Conservation (phyloP, 1,284 basidiomycete genomes). For the Puccinia polysora region DNA sequence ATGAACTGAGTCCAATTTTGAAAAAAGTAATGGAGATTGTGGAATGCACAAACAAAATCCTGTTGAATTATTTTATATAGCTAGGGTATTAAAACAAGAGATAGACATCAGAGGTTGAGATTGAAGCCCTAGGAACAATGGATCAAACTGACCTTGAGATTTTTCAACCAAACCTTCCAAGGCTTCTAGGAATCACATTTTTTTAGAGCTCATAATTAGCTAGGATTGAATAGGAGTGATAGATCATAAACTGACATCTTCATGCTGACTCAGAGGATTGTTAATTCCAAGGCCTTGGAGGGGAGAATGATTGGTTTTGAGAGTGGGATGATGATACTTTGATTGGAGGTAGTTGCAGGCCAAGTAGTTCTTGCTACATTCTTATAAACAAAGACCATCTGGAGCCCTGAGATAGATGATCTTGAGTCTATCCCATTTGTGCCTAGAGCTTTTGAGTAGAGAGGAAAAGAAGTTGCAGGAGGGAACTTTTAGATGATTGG, state of each 20-base stretch:
- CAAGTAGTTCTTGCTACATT: background rate
- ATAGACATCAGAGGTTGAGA: background rate
- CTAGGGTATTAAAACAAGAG: background rate
- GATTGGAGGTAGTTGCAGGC: background rate
- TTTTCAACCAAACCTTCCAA: constrained; percentile 17
- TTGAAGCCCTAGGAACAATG: background rate
- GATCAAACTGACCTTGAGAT: constrained; percentile 7
- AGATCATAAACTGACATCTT: background rate
- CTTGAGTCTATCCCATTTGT: constrained; percentile 17
- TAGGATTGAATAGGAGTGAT: background rate
- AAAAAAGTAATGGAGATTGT: constrained; percentile 11
- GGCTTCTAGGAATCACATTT: constrained; percentile 11
- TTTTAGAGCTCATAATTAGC: too few relatives aligned
- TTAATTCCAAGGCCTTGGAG: constrained; percentile 6
- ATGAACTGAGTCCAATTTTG: background rate
- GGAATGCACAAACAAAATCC: constrained; percentile 24
- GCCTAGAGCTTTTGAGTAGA: background rate
- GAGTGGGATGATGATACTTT: background rate
- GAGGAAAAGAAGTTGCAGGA: background rate
- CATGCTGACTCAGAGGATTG: constrained; percentile 30
- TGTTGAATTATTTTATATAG: constrained; percentile 10
- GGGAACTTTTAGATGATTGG: background rate
- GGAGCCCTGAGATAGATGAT: constrained; percentile 5
- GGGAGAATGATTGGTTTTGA: background rate
- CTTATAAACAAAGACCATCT: constrained; percentile 28